These are phyloP conservation scores for Echria macrotheca DNA, from an alignment of 495 filamentous ascomycete genomes.

Conservation along the genomic window DNA sequence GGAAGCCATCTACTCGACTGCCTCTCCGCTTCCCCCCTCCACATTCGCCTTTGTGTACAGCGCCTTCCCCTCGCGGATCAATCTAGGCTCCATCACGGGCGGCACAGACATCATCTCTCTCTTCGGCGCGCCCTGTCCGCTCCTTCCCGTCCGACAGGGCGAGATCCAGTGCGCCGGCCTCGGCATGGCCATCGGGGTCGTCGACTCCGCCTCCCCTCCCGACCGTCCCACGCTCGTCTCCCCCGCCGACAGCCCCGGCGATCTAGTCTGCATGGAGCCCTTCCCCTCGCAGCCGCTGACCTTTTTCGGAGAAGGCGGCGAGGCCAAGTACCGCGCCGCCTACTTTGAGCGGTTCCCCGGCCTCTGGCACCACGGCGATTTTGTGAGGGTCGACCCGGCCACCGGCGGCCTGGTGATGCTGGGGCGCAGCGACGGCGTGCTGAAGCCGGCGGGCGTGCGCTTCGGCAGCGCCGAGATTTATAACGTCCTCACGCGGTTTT, in stretches of 20 bases:
- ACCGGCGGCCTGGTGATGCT: constrained; percentile 82
- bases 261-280: constrained; percentile 78
- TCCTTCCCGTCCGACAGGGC: constrained; percentile 78
- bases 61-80: constrained; percentile 67
- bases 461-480: constrained; percentile 88
- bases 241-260: constrained; percentile 64
- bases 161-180: constrained; percentile 89
- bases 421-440: constrained; percentile 69
- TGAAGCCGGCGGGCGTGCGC: constrained; percentile 72
- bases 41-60: constrained; percentile 87
- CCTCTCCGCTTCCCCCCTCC: constrained; percentile 83
- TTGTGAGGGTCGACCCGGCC: constrained; percentile 66
- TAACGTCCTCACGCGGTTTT: constrained; percentile 78
- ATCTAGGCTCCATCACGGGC: constrained; percentile 79
- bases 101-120: constrained; percentile 93
- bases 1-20: constrained; percentile 86
- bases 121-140: constrained; percentile 79
- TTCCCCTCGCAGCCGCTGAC: constrained; percentile 88
- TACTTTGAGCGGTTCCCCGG: constrained; percentile 79
- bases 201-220: constrained; percentile 53
- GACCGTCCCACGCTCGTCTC: constrained; percentile 35
- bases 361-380: constrained; percentile 95
- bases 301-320: constrained; percentile 75
- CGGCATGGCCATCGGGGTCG: constrained; percentile 82
- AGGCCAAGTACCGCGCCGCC: constrained; percentile 65